Conservation (phyloP, 2,329 filamentous ascomycete species). For the Tolypocladium ophioglossoides region DNA sequence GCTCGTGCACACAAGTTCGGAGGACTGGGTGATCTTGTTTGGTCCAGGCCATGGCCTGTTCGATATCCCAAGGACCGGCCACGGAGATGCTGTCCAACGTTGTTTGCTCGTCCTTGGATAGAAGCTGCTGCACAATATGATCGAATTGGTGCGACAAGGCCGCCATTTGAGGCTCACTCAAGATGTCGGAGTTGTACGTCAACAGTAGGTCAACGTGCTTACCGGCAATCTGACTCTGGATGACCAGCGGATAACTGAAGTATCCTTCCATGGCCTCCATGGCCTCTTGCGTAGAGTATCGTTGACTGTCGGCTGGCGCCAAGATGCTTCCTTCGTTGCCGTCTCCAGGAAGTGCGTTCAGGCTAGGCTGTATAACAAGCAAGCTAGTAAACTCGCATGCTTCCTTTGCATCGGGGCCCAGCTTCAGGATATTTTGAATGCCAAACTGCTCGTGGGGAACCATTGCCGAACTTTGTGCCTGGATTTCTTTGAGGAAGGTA, state of each 20-base stretch:
- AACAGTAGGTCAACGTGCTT: no score
- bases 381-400: not conserved
- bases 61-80: not conserved
- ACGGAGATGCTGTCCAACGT: not conserved
- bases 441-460: not conserved
- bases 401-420: not conserved
- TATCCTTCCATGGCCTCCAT: no score
- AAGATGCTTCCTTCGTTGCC: no score
- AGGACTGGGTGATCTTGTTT: not conserved
- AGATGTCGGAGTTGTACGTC: no score
- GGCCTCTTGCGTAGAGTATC: no score
- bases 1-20: not conserved
- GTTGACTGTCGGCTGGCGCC: conserved; percentile 3
- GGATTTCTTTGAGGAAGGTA: conserved; percentile 1
- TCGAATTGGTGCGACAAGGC: no score
- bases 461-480: conserved; percentile 5
- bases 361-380: not conserved
- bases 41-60: not conserved
- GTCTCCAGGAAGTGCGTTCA: no score
- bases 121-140: no score
- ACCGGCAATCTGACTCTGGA: no score
- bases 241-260: no score
- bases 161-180: no score
- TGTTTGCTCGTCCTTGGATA: not conserved
- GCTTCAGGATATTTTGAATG: not conserved